Percentiles rank a stretch among this genome's conserved stretches.
Conservation (phyloP, 2,329 filamentous ascomycete species). For the Monilinia fructicola region DNA sequence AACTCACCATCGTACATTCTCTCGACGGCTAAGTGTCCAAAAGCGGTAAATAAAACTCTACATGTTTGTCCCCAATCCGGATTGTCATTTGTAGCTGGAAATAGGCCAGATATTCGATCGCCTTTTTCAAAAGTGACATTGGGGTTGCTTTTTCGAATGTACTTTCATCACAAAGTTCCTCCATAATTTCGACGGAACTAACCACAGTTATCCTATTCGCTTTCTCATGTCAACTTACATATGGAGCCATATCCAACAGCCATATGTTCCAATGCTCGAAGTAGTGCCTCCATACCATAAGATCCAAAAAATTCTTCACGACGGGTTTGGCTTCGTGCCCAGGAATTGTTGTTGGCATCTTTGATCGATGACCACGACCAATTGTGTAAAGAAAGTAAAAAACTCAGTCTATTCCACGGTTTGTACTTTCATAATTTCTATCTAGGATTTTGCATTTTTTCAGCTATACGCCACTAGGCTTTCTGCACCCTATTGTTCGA, state of each 20-base stretch:
- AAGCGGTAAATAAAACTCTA: conserved; percentile 64
- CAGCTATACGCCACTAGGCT: neutral
- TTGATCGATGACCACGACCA: neutral
- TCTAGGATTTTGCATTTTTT: neutral
- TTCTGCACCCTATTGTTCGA: neutral
- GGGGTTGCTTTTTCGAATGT: conserved; percentile 15
- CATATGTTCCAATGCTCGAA: conserved; percentile 15
- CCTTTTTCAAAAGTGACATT: conserved; percentile 25
- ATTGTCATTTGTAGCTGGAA: conserved; percentile 40
- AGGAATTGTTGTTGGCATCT: neutral
- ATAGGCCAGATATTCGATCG: conserved; percentile 24
- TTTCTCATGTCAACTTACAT: conserved; percentile 4
- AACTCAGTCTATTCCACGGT: neutral
- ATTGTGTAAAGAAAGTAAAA: neutral
- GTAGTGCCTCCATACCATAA: neutral
- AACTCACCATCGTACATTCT: conserved; percentile 58
- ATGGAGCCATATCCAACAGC: conserved; percentile 15
- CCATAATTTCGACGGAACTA: conserved; percentile 10
- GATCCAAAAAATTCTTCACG: neutral
- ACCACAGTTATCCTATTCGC: neutral
- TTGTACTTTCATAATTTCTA: neutral
- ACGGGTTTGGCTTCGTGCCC: neutral
- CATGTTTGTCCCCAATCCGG: conserved; percentile 66
- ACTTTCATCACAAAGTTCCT: conserved; percentile 10
- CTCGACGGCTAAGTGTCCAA: conserved; percentile 65